Evolutionary conservation across 1,284 basidiomycete species (phyloP).

Genomic region (Apiotrichum gamsii): DNA sequence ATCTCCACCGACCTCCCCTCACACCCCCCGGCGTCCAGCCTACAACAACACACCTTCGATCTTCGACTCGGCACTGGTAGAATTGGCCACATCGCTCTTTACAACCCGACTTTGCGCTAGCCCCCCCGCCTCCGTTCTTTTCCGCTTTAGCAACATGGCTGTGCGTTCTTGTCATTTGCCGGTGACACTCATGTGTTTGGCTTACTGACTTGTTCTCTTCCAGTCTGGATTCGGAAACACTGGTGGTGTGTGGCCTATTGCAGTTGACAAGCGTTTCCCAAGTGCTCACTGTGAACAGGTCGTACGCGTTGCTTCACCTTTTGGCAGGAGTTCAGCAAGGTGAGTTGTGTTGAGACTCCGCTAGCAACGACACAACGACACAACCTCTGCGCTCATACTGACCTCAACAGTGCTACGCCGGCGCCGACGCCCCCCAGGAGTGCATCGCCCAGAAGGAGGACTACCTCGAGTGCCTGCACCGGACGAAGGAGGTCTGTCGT

Average conservation of each 20-base stretch:
- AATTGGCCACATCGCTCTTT: too few relatives aligned
- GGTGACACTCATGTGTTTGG: too few relatives aligned
- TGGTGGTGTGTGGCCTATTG: slow-evolving; percentile 52
- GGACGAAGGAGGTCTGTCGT: slow-evolving; percentile 73
- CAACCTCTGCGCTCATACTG: too few relatives aligned
- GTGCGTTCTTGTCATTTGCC: not conserved
- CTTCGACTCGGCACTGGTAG: too few relatives aligned
- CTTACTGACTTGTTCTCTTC: too few relatives aligned
- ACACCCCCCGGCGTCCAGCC: too few relatives aligned
- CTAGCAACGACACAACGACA: too few relatives aligned
- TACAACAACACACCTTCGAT: too few relatives aligned
- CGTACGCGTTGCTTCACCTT: slow-evolving; percentile 83
- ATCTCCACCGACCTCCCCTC: too few relatives aligned
- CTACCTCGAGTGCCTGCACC: slow-evolving; percentile 89
- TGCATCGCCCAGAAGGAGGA: slow-evolving; percentile 74
- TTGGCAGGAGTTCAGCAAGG: slow-evolving; percentile 87
- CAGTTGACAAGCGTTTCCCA: too few relatives aligned
- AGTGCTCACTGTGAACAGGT: slow-evolving; percentile 51
- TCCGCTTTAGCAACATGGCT: slow-evolving; percentile 6
- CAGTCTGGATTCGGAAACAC: slow-evolving; percentile 60
- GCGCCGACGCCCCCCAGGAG: slow-evolving; percentile 67
- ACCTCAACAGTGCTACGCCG: slow-evolving; percentile 78
- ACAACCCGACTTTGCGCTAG: too few relatives aligned
- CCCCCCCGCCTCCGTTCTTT: too few relatives aligned
- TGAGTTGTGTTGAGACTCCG: slow-evolving; percentile 35